Evolutionary conservation across 1,284 basidiomycete genomes (phyloP), one percentile per base, ranked within the genome.

Genomic region (Coniferiporia sulphurascens): DNA sequence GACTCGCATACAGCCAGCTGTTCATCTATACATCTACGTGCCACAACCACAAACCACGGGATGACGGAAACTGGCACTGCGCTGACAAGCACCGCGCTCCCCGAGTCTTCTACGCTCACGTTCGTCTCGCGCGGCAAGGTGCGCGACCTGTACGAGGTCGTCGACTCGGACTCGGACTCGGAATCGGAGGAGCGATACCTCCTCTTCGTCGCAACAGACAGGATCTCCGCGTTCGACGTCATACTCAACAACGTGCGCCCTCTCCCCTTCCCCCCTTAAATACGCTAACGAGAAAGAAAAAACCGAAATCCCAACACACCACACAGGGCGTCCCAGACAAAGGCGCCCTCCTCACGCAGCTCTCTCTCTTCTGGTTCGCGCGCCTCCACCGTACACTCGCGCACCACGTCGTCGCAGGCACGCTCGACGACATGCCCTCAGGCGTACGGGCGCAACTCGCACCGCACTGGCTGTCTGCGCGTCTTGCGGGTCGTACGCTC

Each of bases 191-290:
- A 17, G 22, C 46, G 55, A 1, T 81, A 85, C 65, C 81, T 98
- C 32, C 82, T 99, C 59, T 98, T 99, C 73, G 89, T 99, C 56
- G 95, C 96, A 5, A 91, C 93, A 13, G 97, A 99, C 76, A 82
- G 97, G 63, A 97, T 98, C 70, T 96, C 93, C 19, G 95, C 96
- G 0, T 99, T 94, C 75, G 96, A 99, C 79, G 91, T 98, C 63
- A 89, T 97, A 70, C 82, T 98, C 68, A 85, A 86, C 71, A 93
- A 95, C 73, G 94, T 96, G 69, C 69, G 88, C 79, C 51, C 48
- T 32, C 56, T 5, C 5, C 27, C 27, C 27, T 5, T 27, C 27
- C 27, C 27, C 27, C 5, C 27, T 27, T 5, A n/a, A n/a, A n/a
- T n/a, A n/a, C n/a, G n/a, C n/a, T n/a, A n/a, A n/a, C n/a, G n/a